These are phyloP conservation scores for Colletotrichum brevisporum DNA, from an alignment of 2,329 filamentous ascomycete genomes.

Conservation along the genomic window DNA sequence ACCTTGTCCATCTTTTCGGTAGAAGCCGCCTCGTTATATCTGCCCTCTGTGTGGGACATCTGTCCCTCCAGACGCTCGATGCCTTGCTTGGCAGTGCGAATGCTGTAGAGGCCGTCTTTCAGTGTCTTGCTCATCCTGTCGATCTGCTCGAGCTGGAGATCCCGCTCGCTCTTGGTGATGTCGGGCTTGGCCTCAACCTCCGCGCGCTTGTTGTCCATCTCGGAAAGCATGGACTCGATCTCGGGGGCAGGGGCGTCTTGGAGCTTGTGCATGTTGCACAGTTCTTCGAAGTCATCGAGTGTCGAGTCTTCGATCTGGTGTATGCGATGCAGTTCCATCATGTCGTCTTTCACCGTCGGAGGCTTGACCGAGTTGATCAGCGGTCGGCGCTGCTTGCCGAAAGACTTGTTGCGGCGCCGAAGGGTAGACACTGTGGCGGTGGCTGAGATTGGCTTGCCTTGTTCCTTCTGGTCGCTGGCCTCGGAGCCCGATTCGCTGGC, in stretches of 20 bases:
- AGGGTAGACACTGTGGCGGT: slow-evolving; percentile 36
- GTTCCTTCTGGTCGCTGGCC: slow-evolving; percentile 18
- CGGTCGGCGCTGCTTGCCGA: slow-evolving; percentile 60
- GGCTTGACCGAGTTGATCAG: slow-evolving; percentile 68
- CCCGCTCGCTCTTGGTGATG: slow-evolving; percentile 45
- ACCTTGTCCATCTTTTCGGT: slow-evolving; percentile 2
- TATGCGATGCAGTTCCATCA: slow-evolving; percentile 65
- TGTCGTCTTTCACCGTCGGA: slow-evolving; percentile 69
- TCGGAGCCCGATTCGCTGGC: slow-evolving; percentile 16
- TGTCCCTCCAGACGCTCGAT: slow-evolving; percentile 71
- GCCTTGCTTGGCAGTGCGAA: slow-evolving; percentile 69
- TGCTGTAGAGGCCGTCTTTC: slow-evolving; percentile 64
- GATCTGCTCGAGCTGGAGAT: slow-evolving; percentile 59
- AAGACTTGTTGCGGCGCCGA: slow-evolving; percentile 52
- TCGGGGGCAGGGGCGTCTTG: slow-evolving; percentile 25
- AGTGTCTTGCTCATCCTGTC: slow-evolving; percentile 68
- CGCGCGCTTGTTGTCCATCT: slow-evolving; percentile 41
- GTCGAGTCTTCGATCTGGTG: slow-evolving; percentile 73
- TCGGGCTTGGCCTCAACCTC: slow-evolving; percentile 27
- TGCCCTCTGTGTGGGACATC: slow-evolving; percentile 58
- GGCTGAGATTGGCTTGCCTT: slow-evolving; percentile 35
- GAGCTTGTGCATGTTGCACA: slow-evolving; percentile 50
- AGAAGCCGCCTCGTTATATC: slow-evolving; percentile 18
- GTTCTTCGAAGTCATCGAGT: slow-evolving; percentile 69
- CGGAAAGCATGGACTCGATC: slow-evolving; percentile 41